Percentiles rank a stretch among this genome's conserved stretches.
Conservation (phyloP, 2,329 filamentous ascomycete genomes). For the Samsoniella hepiali region DNA sequence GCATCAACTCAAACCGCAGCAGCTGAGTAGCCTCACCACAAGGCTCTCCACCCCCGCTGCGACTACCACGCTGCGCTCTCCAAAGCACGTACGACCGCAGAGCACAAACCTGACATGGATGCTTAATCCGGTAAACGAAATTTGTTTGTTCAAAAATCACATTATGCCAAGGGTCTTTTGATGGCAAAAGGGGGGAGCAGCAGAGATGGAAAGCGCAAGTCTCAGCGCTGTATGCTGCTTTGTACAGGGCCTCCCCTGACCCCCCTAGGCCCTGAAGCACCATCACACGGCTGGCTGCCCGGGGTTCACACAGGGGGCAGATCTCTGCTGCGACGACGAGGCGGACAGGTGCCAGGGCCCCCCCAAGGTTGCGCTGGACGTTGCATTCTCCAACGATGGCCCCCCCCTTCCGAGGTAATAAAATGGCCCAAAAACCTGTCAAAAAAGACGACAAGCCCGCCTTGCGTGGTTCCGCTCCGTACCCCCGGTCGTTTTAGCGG, state of each 20-base stretch:
- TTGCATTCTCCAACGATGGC: slow-evolving; percentile 9
- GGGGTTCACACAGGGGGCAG: neutral
- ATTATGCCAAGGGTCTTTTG: too few species aligned
- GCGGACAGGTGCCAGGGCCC: neutral
- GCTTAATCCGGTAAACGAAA: too few species aligned
- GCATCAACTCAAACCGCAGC: neutral
- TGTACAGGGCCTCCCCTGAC: too few species aligned
- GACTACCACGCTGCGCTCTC: neutral
- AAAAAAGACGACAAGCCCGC: neutral
- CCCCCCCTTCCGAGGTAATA: too few species aligned
- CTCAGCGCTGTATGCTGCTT: neutral
- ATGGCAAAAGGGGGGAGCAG: neutral
- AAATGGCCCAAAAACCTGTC: neutral
- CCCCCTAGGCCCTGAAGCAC: too few species aligned
- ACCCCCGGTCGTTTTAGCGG: slow-evolving; percentile 16
- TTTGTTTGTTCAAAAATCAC: too few species aligned
- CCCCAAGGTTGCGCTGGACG: slow-evolving; percentile 7
- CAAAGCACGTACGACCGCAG: neutral
- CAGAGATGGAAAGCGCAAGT: neutral
- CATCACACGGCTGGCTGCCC: neutral
- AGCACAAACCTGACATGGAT: neutral
- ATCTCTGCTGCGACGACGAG: neutral
- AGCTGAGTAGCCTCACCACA: slow-evolving; percentile 5
- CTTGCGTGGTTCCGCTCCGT: slow-evolving; percentile 1
- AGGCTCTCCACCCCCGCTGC: neutral